Base-by-base conservation (phyloP, 345 rosid species). In the Citrus trifoliata region DNA sequence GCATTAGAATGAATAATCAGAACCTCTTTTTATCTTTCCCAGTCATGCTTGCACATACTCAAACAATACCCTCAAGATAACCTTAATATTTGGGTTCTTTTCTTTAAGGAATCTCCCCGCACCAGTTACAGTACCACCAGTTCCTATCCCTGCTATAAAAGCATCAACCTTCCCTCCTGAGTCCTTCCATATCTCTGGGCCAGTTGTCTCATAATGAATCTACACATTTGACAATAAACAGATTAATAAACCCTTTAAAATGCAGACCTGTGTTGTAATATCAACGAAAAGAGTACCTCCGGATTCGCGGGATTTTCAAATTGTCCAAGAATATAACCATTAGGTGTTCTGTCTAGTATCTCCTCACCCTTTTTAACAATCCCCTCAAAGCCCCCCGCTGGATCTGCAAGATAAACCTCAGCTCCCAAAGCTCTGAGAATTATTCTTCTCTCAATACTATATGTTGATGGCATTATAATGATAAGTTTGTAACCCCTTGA, bases 151-250 rank as follows among this genome's bases (percentile, higher is more conserved):
- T 0, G 88, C 71, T 1, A 92, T 85, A 71, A 90, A 74, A 10
- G 73, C 83, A 79, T 90, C 91, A 71, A 89, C 88, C 82, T 88
- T 75, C 63, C 88, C 94, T 42, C 70, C 88, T 0, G 91, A 85
- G 78, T 82, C 93, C 63, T 73, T 85, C 96, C 96, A 92, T 80
- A 90, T 89, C 86, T 92, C 96, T 24, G 92, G 93, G 35, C 93
- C 92, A 19, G 90, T 88, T 60, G 93, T 90, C 79, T 83, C 89
- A 58, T 89, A 95, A 78, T 93, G 98, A 25, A 89, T 85, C 98
- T 93, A 37, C 82, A 81, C 27, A 82, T 40, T 65, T 14, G 7
- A 58, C 14, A 76, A 56, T 12, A 22, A 40, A 38, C 71, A 16
- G 12, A 67, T 42, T 22, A 25, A 67, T 16, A 61, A 4, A 70